Base-by-base conservation (phyloP, 495 filamentous ascomycete genomes). In the Mytilinidion resinicola region DNA sequence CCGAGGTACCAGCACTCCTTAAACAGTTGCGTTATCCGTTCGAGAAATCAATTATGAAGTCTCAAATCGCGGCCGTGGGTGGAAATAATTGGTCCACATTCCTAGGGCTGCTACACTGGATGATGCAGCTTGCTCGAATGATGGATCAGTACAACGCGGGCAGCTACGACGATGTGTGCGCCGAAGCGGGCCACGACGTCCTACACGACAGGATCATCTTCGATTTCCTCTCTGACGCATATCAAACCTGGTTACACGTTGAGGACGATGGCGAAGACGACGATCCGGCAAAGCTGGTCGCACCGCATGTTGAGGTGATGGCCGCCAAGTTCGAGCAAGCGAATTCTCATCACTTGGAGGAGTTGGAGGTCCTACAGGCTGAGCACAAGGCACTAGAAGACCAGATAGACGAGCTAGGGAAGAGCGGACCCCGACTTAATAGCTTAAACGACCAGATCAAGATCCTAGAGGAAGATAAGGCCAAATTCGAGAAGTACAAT, bases 71-170 rank as follows among this genome's bases (percentile, higher is more conserved):
- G 0, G 92, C 95, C 0, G 95, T 97, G 4, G 93, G 93, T 53
- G 91, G 90, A 9, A 89, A 92, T 68, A 96, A 96, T 65, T 99
- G 93, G 93, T 85, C 86, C 30, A 89, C 88, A 0, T 96, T 97
- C 68, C 76, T 99, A 21, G 95, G 90, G 0, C 78, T 97, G 73
- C 78, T 99, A 48, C 92, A 99, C 72, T 99, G 93, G 93, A 86
- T 99, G 83, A 95, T 99, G 91, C 91, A 96, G 71, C 75, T 97
- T 47, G 89, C 90, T 11, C 81, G 87, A 53, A 95, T 95, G 83
- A 84, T 96, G 73, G 90, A 97, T 54, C 73, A 84, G 9, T 96
- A 87, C 67, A 72, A 79, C 3, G 60, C 72, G 20, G 83, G 89
- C 36, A 82, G 85, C 44, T 97, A 95, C 69, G 90, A 96, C 60